Evolutionary conservation across 495 filamentous ascomycete species (phyloP).

Genomic region (Trichoderma asperelloides): DNA sequence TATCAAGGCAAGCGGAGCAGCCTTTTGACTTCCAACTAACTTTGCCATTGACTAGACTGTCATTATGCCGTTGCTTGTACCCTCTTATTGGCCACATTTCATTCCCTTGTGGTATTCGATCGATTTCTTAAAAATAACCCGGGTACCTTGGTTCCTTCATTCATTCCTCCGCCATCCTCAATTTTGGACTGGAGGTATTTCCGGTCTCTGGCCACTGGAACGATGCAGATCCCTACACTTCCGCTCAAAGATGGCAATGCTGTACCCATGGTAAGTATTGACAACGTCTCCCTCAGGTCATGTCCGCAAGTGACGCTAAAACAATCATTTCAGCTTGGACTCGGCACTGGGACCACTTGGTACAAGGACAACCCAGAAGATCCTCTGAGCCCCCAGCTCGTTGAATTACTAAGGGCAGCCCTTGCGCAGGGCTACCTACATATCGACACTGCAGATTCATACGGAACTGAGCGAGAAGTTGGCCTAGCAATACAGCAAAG

Average conservation of each 20-base stretch:
- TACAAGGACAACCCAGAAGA: not conserved
- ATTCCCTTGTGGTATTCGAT: not conserved
- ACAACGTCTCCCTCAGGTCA: not conserved
- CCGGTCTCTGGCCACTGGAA: not conserved
- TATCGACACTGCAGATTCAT: constrained; percentile 63
- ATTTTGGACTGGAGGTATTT: not conserved
- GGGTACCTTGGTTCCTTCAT: not conserved
- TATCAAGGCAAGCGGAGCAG: too few relatives aligned
- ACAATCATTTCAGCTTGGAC: not conserved
- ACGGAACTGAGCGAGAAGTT: constrained; percentile 78
- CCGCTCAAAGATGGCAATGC: not conserved
- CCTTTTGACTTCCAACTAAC: too few relatives aligned
- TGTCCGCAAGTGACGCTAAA: not conserved
- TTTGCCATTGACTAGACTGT: too few relatives aligned
- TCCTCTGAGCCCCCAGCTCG: not conserved
- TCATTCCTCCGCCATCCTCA: not conserved
- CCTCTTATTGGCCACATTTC: too few relatives aligned
- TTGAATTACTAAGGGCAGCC: constrained; percentile 41
- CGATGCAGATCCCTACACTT: not conserved
- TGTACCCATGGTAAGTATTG: not conserved
- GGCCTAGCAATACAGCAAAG: constrained; percentile 71
- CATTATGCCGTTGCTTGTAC: too few relatives aligned
- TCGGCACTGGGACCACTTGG: not conserved
- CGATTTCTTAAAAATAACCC: not conserved
- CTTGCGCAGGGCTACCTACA: constrained; percentile 54